phyloP scores from a whole-genome alignment of 129 eudicot species.

The carrot (Daucus carota) region DNA sequence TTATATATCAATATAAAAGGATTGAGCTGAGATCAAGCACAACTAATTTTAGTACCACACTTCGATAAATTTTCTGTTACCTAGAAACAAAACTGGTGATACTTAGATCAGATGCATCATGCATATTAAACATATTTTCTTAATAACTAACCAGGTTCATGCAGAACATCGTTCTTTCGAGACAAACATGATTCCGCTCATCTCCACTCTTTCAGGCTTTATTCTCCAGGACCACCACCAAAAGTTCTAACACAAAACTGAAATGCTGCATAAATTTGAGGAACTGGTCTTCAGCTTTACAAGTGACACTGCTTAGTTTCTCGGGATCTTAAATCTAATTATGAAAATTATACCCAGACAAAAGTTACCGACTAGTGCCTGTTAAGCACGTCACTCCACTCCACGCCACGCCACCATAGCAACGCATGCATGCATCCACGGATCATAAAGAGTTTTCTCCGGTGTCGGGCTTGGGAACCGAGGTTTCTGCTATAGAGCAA shows the following conservation, averaged over 20 bases:
- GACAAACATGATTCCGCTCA: not conserved
- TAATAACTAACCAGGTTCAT: not conserved
- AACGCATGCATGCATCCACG: not conserved
- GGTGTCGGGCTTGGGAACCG: not conserved
- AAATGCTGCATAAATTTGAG: not conserved
- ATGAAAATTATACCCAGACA: not conserved
- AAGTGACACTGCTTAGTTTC: not conserved
- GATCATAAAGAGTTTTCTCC: not conserved
- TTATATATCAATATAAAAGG: not conserved
- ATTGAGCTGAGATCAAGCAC: not conserved
- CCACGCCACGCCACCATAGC: not conserved
- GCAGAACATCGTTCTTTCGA: not conserved
- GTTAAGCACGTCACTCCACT: not conserved
- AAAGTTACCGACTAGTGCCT: not conserved
- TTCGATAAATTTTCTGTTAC: not conserved
- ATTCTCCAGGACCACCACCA: not conserved
- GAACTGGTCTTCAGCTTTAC: not conserved
- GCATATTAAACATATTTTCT: not conserved
- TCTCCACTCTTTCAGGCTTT: conserved; percentile 1
- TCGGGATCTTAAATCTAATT: not conserved
- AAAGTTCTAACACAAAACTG: not conserved
- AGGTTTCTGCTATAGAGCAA: not conserved
- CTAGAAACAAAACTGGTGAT: too few relatives aligned
- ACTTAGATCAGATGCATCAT: not conserved
- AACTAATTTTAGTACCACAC: not conserved